Conservation (phyloP, 2,329 filamentous ascomycete species). For the Ophiostoma australiae region DNA sequence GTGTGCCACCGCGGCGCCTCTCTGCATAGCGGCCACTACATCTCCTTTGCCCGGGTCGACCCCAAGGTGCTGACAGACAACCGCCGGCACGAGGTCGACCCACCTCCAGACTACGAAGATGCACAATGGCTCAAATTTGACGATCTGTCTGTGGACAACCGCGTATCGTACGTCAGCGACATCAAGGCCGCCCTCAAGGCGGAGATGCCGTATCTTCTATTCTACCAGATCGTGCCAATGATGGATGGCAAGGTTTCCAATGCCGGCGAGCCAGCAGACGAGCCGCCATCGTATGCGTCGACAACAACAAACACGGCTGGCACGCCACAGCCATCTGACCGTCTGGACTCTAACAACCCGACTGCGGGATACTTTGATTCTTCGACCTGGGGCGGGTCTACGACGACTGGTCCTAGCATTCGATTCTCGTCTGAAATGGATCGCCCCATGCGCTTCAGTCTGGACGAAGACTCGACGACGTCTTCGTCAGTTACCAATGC, state of each 20-base stretch:
- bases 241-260: conserved; percentile 56
- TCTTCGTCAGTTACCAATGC: conserved; percentile 27
- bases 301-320: conserved; percentile 43
- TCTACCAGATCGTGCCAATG: conserved; percentile 90
- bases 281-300: conserved; percentile 57
- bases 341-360: conserved; percentile 28
- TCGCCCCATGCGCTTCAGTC: conserved; percentile 43
- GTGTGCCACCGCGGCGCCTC: conserved; percentile 88
- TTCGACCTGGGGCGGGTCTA: conserved; percentile 33
- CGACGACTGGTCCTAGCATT: conserved; percentile 44
- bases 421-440: conserved; percentile 55
- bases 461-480: conserved; percentile 40
- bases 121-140: conserved; percentile 89
- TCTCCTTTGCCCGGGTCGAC: conserved; percentile 76
- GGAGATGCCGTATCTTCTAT: conserved; percentile 89
- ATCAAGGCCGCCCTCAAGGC: conserved; percentile 64
- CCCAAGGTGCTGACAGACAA: conserved; percentile 57
- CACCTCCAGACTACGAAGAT: conserved; percentile 62
- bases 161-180: conserved; percentile 73
- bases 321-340: conserved; percentile 30
- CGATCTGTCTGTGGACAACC: conserved; percentile 63
- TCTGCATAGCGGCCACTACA: conserved; percentile 84
- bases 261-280: conserved; percentile 44
- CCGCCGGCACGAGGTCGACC: conserved; percentile 49
- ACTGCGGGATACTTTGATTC: conserved; percentile 45